Conservation (phyloP, 1,139 yeast species). For the Williopsis jadinii region DNA sequence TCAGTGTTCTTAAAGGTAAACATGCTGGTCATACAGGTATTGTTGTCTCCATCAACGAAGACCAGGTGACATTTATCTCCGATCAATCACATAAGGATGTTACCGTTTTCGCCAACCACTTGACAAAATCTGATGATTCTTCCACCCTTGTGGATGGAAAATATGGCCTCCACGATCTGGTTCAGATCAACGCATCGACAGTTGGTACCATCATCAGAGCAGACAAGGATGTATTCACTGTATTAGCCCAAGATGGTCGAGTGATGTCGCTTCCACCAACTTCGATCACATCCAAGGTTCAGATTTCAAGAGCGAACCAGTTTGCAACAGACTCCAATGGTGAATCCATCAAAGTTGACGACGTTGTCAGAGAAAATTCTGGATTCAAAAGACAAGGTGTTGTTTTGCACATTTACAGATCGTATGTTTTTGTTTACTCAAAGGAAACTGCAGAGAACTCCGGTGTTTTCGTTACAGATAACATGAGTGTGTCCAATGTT, state of each 20-base stretch:
- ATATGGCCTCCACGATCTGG: constrained; percentile 84
- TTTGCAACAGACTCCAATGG: constrained; percentile 88
- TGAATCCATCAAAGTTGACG: constrained; percentile 79
- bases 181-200: constrained; percentile 76
- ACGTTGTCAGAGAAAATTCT: constrained; percentile 73
- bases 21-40: constrained; percentile 92
- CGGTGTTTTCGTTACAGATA: constrained; percentile 82
- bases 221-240: constrained; percentile 76
- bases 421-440: constrained; percentile 70
- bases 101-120: constrained; percentile 85
- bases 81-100: constrained; percentile 86
- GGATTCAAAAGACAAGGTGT: constrained; percentile 87
- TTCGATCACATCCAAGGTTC: constrained; percentile 71
- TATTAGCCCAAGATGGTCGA: constrained; percentile 82
- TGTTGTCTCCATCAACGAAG: constrained; percentile 76
- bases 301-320: constrained; percentile 56
- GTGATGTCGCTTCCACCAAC: constrained; percentile 65
- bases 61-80: constrained; percentile 81
- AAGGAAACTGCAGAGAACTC: constrained; percentile 76
- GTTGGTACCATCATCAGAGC: constrained; percentile 90
- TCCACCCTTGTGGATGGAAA: constrained; percentile 61
- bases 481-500: constrained; percentile 72
- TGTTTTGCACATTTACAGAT: constrained; percentile 79
- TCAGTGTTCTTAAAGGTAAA: constrained; percentile 85
- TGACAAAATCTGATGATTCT: constrained; percentile 69